Conservation (phyloP, 495 filamentous ascomycete species). For the Glonium stellatum region DNA sequence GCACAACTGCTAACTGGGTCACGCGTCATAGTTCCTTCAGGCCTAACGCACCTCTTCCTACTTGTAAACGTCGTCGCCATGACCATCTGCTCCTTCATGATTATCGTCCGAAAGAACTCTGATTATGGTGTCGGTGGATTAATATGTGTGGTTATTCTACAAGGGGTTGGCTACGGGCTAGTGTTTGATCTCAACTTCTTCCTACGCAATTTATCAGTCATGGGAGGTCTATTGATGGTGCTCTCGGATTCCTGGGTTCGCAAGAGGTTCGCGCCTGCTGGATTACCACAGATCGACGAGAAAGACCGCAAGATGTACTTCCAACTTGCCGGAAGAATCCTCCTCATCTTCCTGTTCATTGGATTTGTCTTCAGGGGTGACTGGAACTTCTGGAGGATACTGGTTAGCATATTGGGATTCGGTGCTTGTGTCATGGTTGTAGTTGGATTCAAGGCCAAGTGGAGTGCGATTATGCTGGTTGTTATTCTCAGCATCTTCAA, state of each 20-base stretch:
- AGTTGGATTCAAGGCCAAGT: conserved; percentile 99
- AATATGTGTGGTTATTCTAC: conserved; percentile 84
- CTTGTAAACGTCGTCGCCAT: conserved; percentile 86
- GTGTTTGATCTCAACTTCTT: conserved; percentile 99
- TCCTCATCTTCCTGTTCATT: conserved; percentile 93
- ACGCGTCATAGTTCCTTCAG: conserved; percentile 62
- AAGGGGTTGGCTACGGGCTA: conserved; percentile 92
- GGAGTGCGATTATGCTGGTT: conserved; percentile 88
- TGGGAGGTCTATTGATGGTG: conserved; percentile 96
- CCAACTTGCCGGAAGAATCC: conserved; percentile 91
- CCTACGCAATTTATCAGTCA: conserved; percentile 93
- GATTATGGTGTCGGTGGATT: conserved; percentile 89
- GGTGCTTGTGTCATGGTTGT: conserved; percentile 97
- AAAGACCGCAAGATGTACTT: conserved; percentile 99
- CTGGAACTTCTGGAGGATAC: conserved; percentile 78
- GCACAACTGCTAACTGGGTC: conserved; percentile 16
- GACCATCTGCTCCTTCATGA: conserved; percentile 69
- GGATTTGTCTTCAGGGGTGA: conserved; percentile 93
- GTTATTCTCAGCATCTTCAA: conserved; percentile 95
- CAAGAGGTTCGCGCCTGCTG: conserved; percentile 93
- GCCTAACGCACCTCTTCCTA: conserved; percentile 90
- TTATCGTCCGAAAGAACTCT: conserved; percentile 85
- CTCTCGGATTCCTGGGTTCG: conserved; percentile 96
- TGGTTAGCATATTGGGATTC: conserved; percentile 75
- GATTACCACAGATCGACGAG: conserved; percentile 87